A percentile compares a stretch with the other conserved stretches of the same genome.
These are phyloP conservation scores for Rhytidiadelphus loreus DNA, from an alignment of 225 moss, liverwort and hornwort genomes.

Conservation along the genomic window DNA sequence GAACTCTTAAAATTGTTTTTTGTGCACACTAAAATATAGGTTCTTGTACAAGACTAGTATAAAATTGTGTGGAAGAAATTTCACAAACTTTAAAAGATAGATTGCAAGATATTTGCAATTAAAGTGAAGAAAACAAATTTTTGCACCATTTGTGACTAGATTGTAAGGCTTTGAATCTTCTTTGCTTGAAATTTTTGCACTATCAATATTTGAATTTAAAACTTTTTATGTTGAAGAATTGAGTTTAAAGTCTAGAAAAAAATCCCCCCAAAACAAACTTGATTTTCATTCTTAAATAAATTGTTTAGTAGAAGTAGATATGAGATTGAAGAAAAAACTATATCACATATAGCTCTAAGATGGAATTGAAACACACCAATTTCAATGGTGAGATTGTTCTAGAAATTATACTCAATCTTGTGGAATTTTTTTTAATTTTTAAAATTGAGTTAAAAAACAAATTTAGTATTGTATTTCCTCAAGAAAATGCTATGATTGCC, in stretches of 20 bases:
- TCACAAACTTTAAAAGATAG: too few relatives aligned
- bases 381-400: neutral
- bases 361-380: neutral
- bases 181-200: neutral
- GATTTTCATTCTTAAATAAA: neutral
- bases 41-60: too few relatives aligned
- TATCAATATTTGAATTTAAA: neutral
- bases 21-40: too few relatives aligned
- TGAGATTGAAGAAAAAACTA: neutral
- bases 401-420: neutral
- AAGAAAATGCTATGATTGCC: neutral
- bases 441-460: neutral
- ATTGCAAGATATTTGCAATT: too few relatives aligned
- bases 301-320: neutral
- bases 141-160: too few relatives aligned
- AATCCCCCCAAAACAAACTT: neutral
- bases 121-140: too few relatives aligned
- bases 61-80: too few relatives aligned
- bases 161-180: too few relatives aligned
- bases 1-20: too few relatives aligned
- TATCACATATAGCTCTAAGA: neutral
- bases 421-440: neutral
- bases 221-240: neutral
- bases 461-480: neutral
- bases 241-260: neutral